phyloP scores from a whole-genome alignment of 768 basidiomycete genomes.

The Pleurotus djamor region DNA sequence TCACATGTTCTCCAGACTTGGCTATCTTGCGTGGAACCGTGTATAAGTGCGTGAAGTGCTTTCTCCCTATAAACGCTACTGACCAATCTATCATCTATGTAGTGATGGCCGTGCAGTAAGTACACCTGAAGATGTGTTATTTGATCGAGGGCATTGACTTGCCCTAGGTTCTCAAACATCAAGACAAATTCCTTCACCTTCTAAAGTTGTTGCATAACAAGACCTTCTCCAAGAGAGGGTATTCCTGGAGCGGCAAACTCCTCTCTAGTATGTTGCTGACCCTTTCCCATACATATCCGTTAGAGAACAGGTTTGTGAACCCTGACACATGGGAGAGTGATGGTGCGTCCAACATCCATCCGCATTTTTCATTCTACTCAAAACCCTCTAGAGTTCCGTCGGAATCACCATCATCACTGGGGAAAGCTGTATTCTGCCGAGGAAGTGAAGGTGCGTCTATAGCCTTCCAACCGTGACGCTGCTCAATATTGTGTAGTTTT shows the following conservation, averaged over 20 bases:
- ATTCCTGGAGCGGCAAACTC: constrained; percentile 77
- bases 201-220: constrained; percentile 66
- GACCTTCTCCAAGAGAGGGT: constrained; percentile 78
- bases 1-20: constrained; percentile 43
- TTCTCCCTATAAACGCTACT: no score
- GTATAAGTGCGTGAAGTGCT: constrained; percentile 54
- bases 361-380: not conserved
- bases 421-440: constrained; percentile 72
- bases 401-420: constrained; percentile 74
- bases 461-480: not conserved
- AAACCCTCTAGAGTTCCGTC: constrained; percentile 52
- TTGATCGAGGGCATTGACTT: constrained; percentile 2
- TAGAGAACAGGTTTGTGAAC: constrained; percentile 82
- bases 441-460: constrained; percentile 58
- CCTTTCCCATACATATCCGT: constrained; percentile 76
- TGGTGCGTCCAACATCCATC: constrained; percentile 36
- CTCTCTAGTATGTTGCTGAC: constrained; percentile 71
- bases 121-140: constrained; percentile 6
- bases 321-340: constrained; percentile 71
- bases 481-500: constrained; percentile 36
- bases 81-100: no score
- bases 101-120: constrained; percentile 64
- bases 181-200: constrained; percentile 57
- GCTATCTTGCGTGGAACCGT: constrained; percentile 79
- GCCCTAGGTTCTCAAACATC: constrained; percentile 61